phyloP scores from a whole-genome alignment of 2,329 filamentous ascomycete species.

The Biscogniauxia marginata region DNA sequence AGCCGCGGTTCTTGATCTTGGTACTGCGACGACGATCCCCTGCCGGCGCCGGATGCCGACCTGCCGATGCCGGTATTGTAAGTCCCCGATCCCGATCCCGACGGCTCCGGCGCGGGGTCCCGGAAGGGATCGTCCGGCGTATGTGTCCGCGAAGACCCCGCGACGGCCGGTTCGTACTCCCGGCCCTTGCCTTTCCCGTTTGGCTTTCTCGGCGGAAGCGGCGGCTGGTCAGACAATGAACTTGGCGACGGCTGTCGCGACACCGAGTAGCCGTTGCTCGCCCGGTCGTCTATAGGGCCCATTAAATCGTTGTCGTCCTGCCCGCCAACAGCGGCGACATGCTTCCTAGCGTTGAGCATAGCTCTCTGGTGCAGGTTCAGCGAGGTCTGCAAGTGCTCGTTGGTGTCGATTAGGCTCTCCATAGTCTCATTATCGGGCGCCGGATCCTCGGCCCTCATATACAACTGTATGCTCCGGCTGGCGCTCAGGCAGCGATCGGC shows the following conservation, averaged over 20 bases:
- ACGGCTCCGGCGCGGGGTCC: constrained; percentile 30
- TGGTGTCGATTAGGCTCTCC: constrained; percentile 89
- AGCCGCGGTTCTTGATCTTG: constrained; percentile 27
- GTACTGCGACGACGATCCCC: constrained; percentile 20
- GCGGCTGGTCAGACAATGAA: constrained; percentile 26
- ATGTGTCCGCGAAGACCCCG: constrained; percentile 31
- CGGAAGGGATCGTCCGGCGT: constrained; percentile 35
- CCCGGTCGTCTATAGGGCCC: constrained; percentile 24
- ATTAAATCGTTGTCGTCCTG: constrained; percentile 26
- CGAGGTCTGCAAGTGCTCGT: constrained; percentile 82
- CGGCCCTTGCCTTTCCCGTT: constrained; percentile 33
- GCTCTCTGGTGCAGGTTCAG: constrained; percentile 83
- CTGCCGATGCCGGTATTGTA: not conserved
- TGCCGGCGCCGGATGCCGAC: constrained; percentile 12
- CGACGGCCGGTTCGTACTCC: constrained; percentile 21
- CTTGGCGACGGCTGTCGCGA: not conserved
- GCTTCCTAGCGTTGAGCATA: constrained; percentile 62
- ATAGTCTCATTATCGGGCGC: constrained; percentile 90
- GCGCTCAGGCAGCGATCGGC: constrained; percentile 80
- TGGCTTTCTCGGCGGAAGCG: constrained; percentile 24
- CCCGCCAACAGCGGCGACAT: constrained; percentile 41
- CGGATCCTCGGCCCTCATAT: constrained; percentile 78
- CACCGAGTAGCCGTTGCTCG: constrained; percentile 4
- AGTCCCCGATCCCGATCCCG: constrained; percentile 18
- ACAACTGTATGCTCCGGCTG: constrained; percentile 77